Conservation (phyloP, 1,284 basidiomycete genomes). For the Phaffia rhodozyma region DNA sequence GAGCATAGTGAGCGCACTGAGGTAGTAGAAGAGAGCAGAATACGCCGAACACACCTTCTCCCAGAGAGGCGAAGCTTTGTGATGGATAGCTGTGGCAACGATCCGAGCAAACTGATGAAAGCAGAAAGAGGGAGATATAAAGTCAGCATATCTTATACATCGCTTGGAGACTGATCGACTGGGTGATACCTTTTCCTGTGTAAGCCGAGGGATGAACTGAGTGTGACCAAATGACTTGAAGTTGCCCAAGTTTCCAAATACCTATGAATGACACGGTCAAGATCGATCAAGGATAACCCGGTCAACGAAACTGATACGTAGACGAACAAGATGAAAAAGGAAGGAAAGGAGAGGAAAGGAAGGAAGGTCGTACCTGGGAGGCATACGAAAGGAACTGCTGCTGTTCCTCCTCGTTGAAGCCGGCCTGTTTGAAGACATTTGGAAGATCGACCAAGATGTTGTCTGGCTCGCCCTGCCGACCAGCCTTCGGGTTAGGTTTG, state of each 20-base stretch:
- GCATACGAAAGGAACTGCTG: constrained; percentile 56
- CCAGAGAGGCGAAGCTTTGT: neutral
- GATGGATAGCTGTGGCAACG: neutral
- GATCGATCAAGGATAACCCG: constrained; percentile 35
- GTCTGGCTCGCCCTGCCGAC: constrained; percentile 35
- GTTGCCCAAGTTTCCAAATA: constrained; percentile 45
- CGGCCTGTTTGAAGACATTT: constrained; percentile 44
- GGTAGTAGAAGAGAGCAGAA: neutral
- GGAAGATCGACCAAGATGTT: constrained; percentile 44
- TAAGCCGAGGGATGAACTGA: constrained; percentile 62
- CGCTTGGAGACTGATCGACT: neutral
- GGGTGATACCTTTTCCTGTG: constrained; percentile 45
- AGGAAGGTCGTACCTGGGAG: constrained; percentile 43
- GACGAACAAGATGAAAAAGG: neutral
- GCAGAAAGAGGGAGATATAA: neutral
- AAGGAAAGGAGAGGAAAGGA: neutral
- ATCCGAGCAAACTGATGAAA: constrained; percentile 11
- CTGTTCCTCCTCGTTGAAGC: constrained; percentile 50
- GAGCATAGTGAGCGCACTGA: neutral
- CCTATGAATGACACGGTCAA: constrained; percentile 17
- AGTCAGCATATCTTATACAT: neutral
- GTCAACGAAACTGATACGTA: constrained; percentile 46
- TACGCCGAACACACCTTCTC: neutral
- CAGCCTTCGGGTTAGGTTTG: constrained; percentile 24
- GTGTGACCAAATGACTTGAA: constrained; percentile 69